A percentile compares a stretch with the other conserved stretches of the same genome.
Evolutionary conservation across 2,329 filamentous ascomycete genomes (phyloP).

Genomic region (Parastagonospora avenae): DNA sequence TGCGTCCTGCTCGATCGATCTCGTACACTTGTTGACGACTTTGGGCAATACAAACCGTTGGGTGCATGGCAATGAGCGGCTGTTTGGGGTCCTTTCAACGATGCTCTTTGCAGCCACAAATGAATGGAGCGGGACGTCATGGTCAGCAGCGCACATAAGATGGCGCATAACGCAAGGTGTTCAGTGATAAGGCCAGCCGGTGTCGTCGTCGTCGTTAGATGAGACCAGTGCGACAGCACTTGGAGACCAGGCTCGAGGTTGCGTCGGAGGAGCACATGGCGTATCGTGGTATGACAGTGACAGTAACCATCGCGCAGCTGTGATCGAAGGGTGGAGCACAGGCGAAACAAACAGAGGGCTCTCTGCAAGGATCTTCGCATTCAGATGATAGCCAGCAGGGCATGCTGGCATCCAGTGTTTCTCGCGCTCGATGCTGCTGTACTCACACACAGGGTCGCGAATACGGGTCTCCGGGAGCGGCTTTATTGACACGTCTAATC

Average conservation of each 20-base stretch:
- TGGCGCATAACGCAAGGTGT: no score
- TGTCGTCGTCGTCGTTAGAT: no score
- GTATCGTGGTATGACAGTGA: conserved; percentile 35
- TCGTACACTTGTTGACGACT: not conserved
- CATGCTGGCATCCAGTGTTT: not conserved
- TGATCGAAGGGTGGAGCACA: not conserved
- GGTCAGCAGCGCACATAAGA: no score
- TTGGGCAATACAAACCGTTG: no score
- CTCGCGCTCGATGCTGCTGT: not conserved
- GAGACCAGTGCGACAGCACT: no score
- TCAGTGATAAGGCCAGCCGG: no score
- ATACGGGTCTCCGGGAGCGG: conserved; percentile 7
- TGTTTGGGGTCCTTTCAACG: no score
- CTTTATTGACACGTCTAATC: conserved; percentile 4
- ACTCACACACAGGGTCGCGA: conserved; percentile 4
- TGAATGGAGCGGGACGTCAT: no score
- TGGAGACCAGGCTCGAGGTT: conserved; percentile 9
- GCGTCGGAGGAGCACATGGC: conserved; percentile 33
- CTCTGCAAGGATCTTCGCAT: conserved; percentile 13
- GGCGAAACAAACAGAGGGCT: conserved; percentile 5
- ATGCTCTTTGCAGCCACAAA: no score
- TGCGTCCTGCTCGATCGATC: conserved; percentile 5
- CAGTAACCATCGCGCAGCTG: conserved; percentile 20
- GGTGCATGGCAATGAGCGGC: no score
- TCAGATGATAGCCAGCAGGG: conserved; percentile 1